phyloP scores from a whole-genome alignment of 225 moss, liverwort and hornwort genomes.

The Pleurozium schreberi region DNA sequence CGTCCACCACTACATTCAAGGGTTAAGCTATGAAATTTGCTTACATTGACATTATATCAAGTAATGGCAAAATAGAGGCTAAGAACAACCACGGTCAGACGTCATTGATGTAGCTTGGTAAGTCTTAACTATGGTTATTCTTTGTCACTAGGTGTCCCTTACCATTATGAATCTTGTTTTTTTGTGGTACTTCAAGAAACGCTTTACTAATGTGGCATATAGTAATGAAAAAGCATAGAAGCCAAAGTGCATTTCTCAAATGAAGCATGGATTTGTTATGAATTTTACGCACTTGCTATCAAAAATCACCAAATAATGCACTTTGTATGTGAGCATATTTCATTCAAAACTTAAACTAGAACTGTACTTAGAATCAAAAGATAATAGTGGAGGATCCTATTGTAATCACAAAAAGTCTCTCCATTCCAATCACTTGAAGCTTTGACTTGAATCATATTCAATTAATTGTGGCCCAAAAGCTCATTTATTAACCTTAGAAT shows the following conservation, averaged over 20 bases:
- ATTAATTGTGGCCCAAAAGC: neutral
- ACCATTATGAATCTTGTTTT: neutral
- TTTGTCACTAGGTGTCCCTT: neutral
- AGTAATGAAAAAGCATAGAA: neutral
- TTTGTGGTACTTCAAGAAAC: neutral
- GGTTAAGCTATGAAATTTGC: too few relatives aligned
- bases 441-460: too few relatives aligned
- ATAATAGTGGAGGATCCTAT: fast-evolving
- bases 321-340: neutral
- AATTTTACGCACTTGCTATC: neutral
- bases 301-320: neutral
- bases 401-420: neutral
- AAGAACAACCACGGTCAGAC: neutral
- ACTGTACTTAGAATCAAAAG: neutral
- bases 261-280: neutral
- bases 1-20: too few relatives aligned
- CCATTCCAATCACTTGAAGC: neutral
- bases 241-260: neutral
- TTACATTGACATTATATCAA: neutral
- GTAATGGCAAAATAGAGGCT: neutral
- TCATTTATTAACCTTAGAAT: neutral
- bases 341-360: neutral
- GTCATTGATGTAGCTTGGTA: neutral
- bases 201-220: neutral
- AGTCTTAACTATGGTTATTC: neutral